A percentile compares a stretch with the other conserved stretches of the same genome.
phyloP scores from a whole-genome alignment of 805 yeast genomes.

The Cyberlindnera lachancei region DNA sequence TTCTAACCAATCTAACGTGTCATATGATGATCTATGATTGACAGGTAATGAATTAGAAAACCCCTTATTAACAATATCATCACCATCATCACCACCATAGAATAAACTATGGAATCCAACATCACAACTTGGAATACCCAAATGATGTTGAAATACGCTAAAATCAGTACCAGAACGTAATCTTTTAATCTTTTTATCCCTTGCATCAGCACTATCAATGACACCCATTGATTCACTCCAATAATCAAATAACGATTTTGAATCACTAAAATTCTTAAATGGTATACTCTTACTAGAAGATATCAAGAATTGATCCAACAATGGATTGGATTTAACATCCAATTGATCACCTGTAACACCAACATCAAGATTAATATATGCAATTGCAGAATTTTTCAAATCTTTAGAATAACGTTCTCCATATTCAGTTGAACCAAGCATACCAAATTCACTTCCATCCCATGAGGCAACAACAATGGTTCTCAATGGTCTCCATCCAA shows the following conservation, averaged over 20 bases:
- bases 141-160: slow-evolving; percentile 49
- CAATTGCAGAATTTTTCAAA: slow-evolving; percentile 46
- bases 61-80: too few species aligned
- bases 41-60: slow-evolving; percentile 35
- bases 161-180: slow-evolving; percentile 30
- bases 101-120: slow-evolving; percentile 38
- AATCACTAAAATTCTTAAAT: slow-evolving; percentile 28
- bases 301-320: slow-evolving; percentile 38
- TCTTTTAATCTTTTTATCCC: slow-evolving; percentile 25
- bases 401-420: slow-evolving; percentile 49
- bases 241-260: slow-evolving; percentile 38
- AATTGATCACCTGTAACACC: slow-evolving; percentile 48
- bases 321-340: slow-evolving; percentile 45
- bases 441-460: slow-evolving; percentile 76
- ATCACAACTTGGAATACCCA: slow-evolving; percentile 59
- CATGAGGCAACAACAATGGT: slow-evolving; percentile 66
- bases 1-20: slow-evolving; percentile 49
- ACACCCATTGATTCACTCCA: slow-evolving; percentile 30
- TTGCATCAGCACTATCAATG: too few species aligned
- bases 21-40: slow-evolving; percentile 52
- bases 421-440: slow-evolving; percentile 72
- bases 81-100: slow-evolving; percentile 20
- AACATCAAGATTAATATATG: slow-evolving; percentile 40
- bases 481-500: slow-evolving; percentile 68
- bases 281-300: slow-evolving; percentile 41